Conservation (phyloP, 225 moss, liverwort and hornwort genomes). For the Physcomitrium patens region DNA sequence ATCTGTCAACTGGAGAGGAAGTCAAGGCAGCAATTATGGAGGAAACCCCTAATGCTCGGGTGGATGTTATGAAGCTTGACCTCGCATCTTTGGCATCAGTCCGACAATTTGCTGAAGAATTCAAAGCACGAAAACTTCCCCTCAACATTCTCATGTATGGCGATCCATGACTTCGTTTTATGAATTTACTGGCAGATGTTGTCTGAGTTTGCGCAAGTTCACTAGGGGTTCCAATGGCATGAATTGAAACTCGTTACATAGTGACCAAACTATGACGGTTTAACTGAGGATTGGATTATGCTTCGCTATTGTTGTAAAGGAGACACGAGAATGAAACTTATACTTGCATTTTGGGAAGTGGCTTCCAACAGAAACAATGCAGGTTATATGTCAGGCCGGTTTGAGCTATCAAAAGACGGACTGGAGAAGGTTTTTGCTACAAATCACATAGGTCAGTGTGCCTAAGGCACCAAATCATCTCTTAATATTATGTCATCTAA, state of each 20-base stretch:
- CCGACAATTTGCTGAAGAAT: constrained; percentile 57
- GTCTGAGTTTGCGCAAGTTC: background rate
- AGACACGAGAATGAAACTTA: constrained; percentile 12
- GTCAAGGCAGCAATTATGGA: constrained; percentile 43
- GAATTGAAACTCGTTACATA: constrained; percentile 9
- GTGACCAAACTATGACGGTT: background rate
- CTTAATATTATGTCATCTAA: background rate
- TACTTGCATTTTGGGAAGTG: constrained; percentile 21
- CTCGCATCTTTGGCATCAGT: constrained; percentile 63
- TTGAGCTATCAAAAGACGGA: constrained; percentile 51
- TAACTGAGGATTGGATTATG: background rate
- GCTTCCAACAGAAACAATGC: constrained; percentile 55
- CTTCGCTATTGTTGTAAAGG: constrained; percentile 6
- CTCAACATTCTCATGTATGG: constrained; percentile 62
- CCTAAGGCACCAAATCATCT: background rate
- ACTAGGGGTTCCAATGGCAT: constrained; percentile 2
- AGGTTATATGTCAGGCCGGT: constrained; percentile 59
- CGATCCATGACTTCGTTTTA: constrained; percentile 23
- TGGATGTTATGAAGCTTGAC: constrained; percentile 68
- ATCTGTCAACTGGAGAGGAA: constrained; percentile 51
- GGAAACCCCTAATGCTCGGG: constrained; percentile 49
- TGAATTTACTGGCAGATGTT: constrained; percentile 26
- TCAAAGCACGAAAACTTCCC: constrained; percentile 48
- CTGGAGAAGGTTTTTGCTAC: constrained; percentile 70
- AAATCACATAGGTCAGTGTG: constrained; percentile 61